Conservation (phyloP, 2,329 filamentous ascomycete species). For the Calonectria montana region DNA sequence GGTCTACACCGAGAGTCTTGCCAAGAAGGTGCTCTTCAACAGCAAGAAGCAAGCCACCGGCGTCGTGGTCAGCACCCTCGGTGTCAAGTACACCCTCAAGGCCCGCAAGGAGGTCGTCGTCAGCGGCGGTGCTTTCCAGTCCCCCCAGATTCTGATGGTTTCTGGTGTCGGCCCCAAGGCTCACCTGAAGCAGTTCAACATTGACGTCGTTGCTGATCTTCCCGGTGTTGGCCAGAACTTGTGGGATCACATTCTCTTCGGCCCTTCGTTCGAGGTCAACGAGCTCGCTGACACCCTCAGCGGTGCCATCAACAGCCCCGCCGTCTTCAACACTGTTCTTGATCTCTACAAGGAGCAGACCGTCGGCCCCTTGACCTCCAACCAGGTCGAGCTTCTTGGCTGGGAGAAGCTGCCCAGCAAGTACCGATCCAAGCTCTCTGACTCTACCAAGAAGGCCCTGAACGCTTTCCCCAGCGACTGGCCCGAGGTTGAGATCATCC, state of each 20-base stretch:
- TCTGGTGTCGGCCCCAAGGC: conserved; percentile 34
- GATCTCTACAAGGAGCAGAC: conserved; percentile 27
- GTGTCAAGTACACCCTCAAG: conserved; percentile 31
- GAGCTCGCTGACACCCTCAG: conserved; percentile 39
- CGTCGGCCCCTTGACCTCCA: conserved; percentile 37
- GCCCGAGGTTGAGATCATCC: conserved; percentile 35
- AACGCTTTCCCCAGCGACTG: conserved; percentile 28
- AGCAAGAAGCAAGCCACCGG: conserved; percentile 52
- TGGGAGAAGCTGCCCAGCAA: conserved; percentile 42
- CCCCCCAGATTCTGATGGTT: conserved; percentile 35
- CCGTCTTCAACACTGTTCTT: conserved; percentile 27
- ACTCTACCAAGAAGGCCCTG: conserved; percentile 21
- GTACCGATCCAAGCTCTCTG: conserved; percentile 30
- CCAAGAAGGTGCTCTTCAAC: conserved; percentile 58
- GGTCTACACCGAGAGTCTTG: conserved; percentile 55
- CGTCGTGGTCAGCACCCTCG: conserved; percentile 42
- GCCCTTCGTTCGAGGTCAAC: conserved; percentile 29
- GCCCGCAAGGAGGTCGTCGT: conserved; percentile 33
- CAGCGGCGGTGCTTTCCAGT: conserved; percentile 32
- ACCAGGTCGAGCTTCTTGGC: conserved; percentile 37
- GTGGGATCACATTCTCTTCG: conserved; percentile 36
- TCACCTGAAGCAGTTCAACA: conserved; percentile 24
- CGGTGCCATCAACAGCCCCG: conserved; percentile 30
- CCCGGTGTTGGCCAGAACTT: conserved; percentile 35
- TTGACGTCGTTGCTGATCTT: conserved; percentile 27